Evolutionary conservation across 129 eudicot genomes (phyloP).

Genomic region (Dittrichia graveolens): DNA sequence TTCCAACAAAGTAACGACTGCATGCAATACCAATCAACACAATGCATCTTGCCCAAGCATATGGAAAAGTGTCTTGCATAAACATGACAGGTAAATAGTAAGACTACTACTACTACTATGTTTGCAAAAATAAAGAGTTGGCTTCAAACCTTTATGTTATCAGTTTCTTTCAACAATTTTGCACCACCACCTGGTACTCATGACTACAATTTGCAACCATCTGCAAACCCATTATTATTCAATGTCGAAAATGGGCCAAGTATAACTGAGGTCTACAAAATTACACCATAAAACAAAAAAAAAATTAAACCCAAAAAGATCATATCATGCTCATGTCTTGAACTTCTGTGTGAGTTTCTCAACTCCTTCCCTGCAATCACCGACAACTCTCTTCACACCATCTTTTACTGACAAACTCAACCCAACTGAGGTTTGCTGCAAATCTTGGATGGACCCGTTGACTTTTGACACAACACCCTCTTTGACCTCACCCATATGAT

Average conservation of each 20-base stretch:
- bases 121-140: not conserved
- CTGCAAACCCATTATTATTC: constrained; percentile 34
- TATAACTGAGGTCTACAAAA: constrained; percentile 23
- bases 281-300: constrained; percentile 23
- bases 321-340: constrained; percentile 51
- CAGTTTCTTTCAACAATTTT: constrained; percentile 12
- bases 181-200: constrained; percentile 27
- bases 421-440: constrained; percentile 57
- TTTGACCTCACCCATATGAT: constrained; percentile 52
- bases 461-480: constrained; percentile 44
- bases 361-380: constrained; percentile 81
- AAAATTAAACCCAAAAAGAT: not conserved
- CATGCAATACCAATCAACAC: too few species aligned
- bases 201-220: constrained; percentile 27
- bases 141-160: constrained; percentile 5
- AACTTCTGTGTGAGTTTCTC: constrained; percentile 80
- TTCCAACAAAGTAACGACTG: too few species aligned
- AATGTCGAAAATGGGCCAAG: constrained; percentile 1
- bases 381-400: constrained; percentile 70
- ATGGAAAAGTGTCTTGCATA: too few species aligned
- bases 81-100: too few species aligned
- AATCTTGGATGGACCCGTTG: constrained; percentile 56
- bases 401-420: constrained; percentile 54
- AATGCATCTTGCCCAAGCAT: too few species aligned
- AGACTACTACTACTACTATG: too few species aligned